Percentiles rank a stretch among this genome's conserved stretches.
Evolutionary conservation across 768 basidiomycete genomes (phyloP).

Genomic region (Gloeophyllum trabeum): DNA sequence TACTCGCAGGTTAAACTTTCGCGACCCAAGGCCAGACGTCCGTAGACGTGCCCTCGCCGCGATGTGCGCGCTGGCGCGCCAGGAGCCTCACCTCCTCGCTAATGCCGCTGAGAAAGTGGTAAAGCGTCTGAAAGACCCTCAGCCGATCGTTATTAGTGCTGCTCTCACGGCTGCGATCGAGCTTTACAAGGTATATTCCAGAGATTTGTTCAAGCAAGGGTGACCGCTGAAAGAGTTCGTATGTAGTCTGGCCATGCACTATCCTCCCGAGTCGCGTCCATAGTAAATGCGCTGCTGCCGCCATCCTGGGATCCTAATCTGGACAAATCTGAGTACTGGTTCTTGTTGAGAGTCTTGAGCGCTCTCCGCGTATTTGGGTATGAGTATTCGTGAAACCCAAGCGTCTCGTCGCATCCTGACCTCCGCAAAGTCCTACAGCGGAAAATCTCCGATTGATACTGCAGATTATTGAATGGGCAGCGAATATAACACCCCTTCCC

Average conservation of each 20-base stretch:
- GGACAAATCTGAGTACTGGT: slow-evolving; percentile 7
- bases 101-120: slow-evolving; percentile 26
- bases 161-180: slow-evolving; percentile 25
- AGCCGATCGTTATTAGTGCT: slow-evolving; percentile 31
- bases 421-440: background rate
- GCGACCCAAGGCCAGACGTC: slow-evolving; percentile 34
- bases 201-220: no score
- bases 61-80: slow-evolving; percentile 36
- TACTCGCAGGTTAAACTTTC: slow-evolving; percentile 3
- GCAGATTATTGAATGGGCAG: background rate
- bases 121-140: slow-evolving; percentile 31
- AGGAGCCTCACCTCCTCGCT: slow-evolving; percentile 33
- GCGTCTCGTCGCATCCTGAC: no score
- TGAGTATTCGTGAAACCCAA: background rate
- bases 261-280: background rate
- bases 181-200: no score
- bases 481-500: no score
- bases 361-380: slow-evolving; percentile 9
- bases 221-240: no score
- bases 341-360: slow-evolving; percentile 15
- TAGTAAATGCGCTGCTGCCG: slow-evolving; percentile 9
- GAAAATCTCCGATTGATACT: background rate
- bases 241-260: no score
- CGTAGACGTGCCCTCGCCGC: slow-evolving; percentile 54
- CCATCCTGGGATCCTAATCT: slow-evolving; percentile 7